Base-by-base conservation (phyloP, 305 asterid genomes). In the Fraxinus platypoda region DNA sequence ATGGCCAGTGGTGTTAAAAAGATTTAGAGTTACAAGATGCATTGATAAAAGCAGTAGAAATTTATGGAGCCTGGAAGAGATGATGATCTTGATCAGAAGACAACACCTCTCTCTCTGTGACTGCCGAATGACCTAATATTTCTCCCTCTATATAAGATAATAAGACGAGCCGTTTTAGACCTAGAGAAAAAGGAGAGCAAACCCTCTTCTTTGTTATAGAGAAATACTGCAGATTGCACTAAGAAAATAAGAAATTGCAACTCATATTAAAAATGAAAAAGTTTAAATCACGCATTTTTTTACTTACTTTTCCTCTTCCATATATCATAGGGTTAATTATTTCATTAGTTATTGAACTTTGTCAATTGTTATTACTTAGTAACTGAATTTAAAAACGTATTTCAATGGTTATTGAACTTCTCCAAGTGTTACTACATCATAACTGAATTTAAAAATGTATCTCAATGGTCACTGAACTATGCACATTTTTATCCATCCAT, bases 11-110 rank as follows among this genome's bases (percentile, higher is more conserved):
- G 30, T 30, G 26, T 66, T 54, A 1, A 52, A 68, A 74, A 43
- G 37, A 75, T 82, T 85, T 57, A 38, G 59, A 71, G 23, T 85
- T 76, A 71, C 86, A 76, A 82, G 80, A 80, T 79, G 82, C 88
- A 79, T 85, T 4, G 78, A 74, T 82, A 78, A 52, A 76, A 37
- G 88, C 80, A 70, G 66, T 64, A 74, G 43, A 77, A 23, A 70
- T 82, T 82, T 79, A 74, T 82, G 73, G 31, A 2, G 21, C 28
- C 62, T 35, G 81, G 68, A 78, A 62, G 75, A 71, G 75, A 78
- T 62, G 41, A 76, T 77, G 75, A 38, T 23, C 31, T 54, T 59
- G 43, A 78, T 38, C 26, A 25, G n/a, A 79, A 71, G 80, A 77
- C 68, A 83, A 70, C 52, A n/a, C 8, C 21, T 1, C 0, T 5